Evolutionary conservation across 345 rosid species (phyloP).

Genomic region (Salix purpurea): DNA sequence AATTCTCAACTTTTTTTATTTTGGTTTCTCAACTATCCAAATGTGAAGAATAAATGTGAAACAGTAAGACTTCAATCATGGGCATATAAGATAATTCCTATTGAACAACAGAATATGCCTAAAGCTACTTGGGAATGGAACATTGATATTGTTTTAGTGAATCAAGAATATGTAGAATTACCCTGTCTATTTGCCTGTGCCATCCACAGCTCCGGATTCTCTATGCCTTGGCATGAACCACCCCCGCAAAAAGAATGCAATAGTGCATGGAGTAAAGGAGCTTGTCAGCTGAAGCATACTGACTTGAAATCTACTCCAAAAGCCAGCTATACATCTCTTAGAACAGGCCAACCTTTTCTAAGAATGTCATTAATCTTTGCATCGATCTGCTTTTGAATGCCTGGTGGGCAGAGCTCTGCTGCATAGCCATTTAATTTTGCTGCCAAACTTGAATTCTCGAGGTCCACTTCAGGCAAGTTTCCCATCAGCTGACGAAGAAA

Average conservation of each 20-base stretch:
- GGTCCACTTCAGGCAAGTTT: slow-evolving; percentile 74
- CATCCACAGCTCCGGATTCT: background rate
- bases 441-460: slow-evolving; percentile 66
- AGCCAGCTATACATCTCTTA: slow-evolving; percentile 43
- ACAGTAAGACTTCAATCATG: background rate
- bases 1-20: background rate
- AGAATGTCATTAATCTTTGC: slow-evolving; percentile 60
- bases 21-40: background rate
- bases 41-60: background rate
- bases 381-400: slow-evolving; percentile 55
- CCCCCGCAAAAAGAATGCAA: background rate
- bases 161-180: background rate
- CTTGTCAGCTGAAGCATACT: background rate
- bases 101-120: background rate
- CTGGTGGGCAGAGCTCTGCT: slow-evolving; percentile 73
- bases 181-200: background rate
- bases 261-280: background rate
- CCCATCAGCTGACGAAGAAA: slow-evolving; percentile 81
- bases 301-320: background rate
- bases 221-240: background rate
- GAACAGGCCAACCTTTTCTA: slow-evolving; percentile 81
- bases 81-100: background rate
- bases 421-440: slow-evolving; percentile 75
- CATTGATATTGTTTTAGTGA: background rate
- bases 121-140: background rate